Percentiles rank a stretch among this genome's conserved stretches.
phyloP scores from a whole-genome alignment of 305 asterid species.

The Solanum hybrid region DNA sequence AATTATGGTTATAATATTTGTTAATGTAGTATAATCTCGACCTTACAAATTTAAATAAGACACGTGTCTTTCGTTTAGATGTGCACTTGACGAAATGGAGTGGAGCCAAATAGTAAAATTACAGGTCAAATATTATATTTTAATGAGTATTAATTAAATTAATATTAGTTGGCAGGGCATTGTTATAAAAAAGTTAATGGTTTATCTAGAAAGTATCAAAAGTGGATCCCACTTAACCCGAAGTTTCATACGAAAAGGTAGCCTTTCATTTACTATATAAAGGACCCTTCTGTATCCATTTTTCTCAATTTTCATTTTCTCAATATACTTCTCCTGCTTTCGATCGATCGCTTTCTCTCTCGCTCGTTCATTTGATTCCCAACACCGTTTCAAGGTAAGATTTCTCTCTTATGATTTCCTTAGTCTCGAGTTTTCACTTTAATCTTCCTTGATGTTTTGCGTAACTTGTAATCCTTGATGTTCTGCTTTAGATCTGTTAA shows the following conservation, averaged over 20 bases:
- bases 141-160: background rate
- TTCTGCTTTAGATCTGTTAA: background rate
- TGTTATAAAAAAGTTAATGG: background rate
- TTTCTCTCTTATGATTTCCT: background rate
- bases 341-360: background rate
- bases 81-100: no score
- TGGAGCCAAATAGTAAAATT: no score
- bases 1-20: no score
- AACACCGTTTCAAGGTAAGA: background rate
- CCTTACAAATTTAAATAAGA: no score
- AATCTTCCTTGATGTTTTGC: background rate
- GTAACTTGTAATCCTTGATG: background rate
- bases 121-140: background rate
- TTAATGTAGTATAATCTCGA: no score
- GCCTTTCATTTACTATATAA: background rate
- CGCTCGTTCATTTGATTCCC: background rate
- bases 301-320: background rate
- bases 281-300: background rate
- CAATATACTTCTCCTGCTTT: background rate
- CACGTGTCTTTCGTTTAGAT: no score
- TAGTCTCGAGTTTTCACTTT: background rate
- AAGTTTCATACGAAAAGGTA: background rate
- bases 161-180: background rate
- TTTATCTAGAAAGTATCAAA: background rate
- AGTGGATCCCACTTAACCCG: background rate